Evolutionary conservation across 2,329 filamentous ascomycete species (phyloP).

Genomic region (Mycosphaerelloides madeirae): DNA sequence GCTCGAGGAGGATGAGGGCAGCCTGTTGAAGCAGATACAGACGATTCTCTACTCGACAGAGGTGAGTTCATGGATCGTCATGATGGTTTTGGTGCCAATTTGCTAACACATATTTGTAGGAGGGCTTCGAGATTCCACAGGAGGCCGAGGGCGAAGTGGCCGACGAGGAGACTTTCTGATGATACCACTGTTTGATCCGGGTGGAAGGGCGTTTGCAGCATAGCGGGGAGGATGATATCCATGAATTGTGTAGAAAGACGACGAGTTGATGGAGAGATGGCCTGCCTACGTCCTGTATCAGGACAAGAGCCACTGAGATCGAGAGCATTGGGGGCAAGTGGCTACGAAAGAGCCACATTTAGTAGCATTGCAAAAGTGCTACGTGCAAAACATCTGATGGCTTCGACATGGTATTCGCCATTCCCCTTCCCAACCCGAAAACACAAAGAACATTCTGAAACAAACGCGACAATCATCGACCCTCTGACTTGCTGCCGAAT

Average conservation of each 20-base stretch:
- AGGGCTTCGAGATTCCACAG: slow-evolving; percentile 77
- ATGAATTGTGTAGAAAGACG: background rate
- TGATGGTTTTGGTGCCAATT: background rate
- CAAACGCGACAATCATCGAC: too few species aligned
- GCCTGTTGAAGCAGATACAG: slow-evolving; percentile 92
- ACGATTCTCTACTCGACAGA: slow-evolving; percentile 96
- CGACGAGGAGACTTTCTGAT: slow-evolving; percentile 65
- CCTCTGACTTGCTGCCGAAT: too few species aligned
- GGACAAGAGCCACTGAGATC: too few species aligned
- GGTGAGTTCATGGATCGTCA: slow-evolving; percentile 36
- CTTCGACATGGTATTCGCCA: too few species aligned
- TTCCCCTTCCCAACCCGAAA: too few species aligned
- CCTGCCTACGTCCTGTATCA: too few species aligned
- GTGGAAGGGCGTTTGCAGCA: slow-evolving; percentile 1
- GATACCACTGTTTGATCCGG: slow-evolving; percentile 12
- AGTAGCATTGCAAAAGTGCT: too few species aligned
- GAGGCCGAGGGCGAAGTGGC: slow-evolving; percentile 57
- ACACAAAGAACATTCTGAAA: too few species aligned
- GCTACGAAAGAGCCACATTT: too few species aligned
- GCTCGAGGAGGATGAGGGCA: slow-evolving; percentile 88
- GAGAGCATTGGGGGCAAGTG: too few species aligned
- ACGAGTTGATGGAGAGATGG: background rate
- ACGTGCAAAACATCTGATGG: too few species aligned
- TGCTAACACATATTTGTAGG: slow-evolving; percentile 26
- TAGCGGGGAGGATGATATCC: slow-evolving; percentile 4